A percentile compares a stretch with the other conserved stretches of the same genome.
phyloP scores from a whole-genome alignment of 1,284 basidiomycete genomes.

The Ganoderma multipileum region DNA sequence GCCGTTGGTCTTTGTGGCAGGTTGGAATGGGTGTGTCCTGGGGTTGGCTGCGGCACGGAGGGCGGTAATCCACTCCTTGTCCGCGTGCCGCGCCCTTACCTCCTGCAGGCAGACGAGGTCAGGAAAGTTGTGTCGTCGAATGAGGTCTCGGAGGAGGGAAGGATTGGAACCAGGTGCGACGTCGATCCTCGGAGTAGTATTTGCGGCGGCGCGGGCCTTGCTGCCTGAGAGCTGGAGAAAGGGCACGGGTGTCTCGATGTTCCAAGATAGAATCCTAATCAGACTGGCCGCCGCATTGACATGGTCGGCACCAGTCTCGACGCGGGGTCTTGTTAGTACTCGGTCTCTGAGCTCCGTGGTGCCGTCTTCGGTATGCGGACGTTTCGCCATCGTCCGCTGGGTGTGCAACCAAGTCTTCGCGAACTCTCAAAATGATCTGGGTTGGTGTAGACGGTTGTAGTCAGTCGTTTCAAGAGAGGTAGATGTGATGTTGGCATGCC shows the following conservation, averaged over 20 bases:
- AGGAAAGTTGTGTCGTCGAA: conserved; percentile 33
- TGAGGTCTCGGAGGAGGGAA: conserved; percentile 32
- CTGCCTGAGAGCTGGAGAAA: conserved; percentile 33
- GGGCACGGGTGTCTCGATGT: conserved; percentile 36
- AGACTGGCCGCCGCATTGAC: neutral
- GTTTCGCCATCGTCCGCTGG: conserved; percentile 25
- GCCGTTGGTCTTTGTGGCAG: neutral
- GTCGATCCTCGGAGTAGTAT: conserved; percentile 9
- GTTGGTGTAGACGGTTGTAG: neutral
- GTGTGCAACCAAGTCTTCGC: neutral
- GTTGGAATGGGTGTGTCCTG: neutral
- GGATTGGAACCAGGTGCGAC: conserved; percentile 25
- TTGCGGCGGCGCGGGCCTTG: conserved; percentile 29
- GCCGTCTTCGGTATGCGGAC: conserved; percentile 16
- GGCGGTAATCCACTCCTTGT: conserved; percentile 36
- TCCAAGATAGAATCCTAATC: conserved; percentile 35
- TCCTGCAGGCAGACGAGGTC: conserved; percentile 39
- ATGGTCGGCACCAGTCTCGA: neutral
- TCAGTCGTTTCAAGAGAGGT: neutral
- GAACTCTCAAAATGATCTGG: too few relatives aligned
- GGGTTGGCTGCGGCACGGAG: conserved; percentile 30
- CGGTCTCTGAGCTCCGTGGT: conserved; percentile 2
- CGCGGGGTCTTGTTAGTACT: conserved; percentile 7
- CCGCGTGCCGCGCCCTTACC: conserved; percentile 36
- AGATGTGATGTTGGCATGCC: neutral